Percentiles rank a stretch among this genome's conserved stretches.
phyloP scores from a whole-genome alignment of 345 rosid species.

The Mallotus nudiflorus region DNA sequence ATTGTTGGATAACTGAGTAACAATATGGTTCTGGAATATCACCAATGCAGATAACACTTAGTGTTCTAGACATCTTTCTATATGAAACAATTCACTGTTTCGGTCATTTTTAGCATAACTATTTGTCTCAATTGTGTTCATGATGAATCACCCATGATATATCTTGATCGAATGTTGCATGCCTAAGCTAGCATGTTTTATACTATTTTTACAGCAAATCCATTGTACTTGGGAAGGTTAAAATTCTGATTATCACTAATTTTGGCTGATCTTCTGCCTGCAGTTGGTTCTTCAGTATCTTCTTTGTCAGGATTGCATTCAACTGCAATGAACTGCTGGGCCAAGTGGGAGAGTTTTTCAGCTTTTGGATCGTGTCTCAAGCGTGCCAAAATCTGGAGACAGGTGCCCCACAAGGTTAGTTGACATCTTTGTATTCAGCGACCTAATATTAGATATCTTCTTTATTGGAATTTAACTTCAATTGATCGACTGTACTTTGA shows the following conservation, averaged over 20 bases:
- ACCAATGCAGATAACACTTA: neutral
- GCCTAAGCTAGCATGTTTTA: neutral
- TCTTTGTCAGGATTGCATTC: constrained; percentile 80
- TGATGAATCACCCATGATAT: too few species aligned
- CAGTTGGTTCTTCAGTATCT: constrained; percentile 92
- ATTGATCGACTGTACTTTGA: neutral
- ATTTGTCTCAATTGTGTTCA: too few species aligned
- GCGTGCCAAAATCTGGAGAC: constrained; percentile 77
- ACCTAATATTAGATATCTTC: neutral
- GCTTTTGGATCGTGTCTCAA: constrained; percentile 81
- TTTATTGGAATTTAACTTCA: neutral
- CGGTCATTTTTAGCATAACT: too few species aligned
- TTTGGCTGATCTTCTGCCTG: constrained; percentile 20
- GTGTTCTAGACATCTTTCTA: too few species aligned
- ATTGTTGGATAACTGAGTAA: neutral
- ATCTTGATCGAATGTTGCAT: too few species aligned
- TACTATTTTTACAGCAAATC: neutral
- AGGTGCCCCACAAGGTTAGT: constrained; percentile 68
- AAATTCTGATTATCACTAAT: neutral
- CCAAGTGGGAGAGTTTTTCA: constrained; percentile 93
- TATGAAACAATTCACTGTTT: too few species aligned
- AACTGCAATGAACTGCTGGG: constrained; percentile 93
- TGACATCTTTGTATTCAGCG: constrained; percentile 3
- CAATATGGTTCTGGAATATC: neutral
- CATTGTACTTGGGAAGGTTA: constrained; percentile 3